Conservation (phyloP, 2,329 filamentous ascomycete species). For the Alternaria sp. region DNA sequence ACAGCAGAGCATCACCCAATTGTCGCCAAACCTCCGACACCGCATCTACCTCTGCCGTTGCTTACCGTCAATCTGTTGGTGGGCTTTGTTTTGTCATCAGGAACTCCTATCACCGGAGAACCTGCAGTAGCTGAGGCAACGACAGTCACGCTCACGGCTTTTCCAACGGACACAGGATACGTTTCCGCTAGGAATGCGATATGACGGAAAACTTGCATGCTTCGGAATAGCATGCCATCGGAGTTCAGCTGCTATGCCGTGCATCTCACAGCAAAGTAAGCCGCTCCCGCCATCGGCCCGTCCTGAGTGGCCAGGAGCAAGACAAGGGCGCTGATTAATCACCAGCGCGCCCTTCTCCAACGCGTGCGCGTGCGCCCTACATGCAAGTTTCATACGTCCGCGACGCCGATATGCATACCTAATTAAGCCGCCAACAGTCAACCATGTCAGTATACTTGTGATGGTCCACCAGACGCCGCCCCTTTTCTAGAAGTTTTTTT, state of each 20-base stretch:
- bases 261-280: slow-evolving; percentile 3
- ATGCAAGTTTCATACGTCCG: neutral
- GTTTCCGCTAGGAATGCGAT: neutral
- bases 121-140: neutral
- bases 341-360: slow-evolving; percentile 23
- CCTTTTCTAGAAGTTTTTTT: neutral
- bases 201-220: neutral
- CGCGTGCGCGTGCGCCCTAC: slow-evolving; percentile 19
- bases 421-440: neutral
- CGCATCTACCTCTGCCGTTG: neutral
- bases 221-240: slow-evolving; percentile 1
- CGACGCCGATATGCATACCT: slow-evolving; percentile 5
- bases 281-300: slow-evolving; percentile 15
- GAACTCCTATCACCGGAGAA: neutral
- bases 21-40: neutral
- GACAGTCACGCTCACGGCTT: neutral
- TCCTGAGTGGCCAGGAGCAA: slow-evolving; percentile 19
- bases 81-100: neutral
- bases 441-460: neutral
- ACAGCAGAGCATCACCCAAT: neutral
- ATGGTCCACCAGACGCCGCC: neutral
- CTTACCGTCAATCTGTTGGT: neutral
- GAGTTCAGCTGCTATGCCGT: neutral
- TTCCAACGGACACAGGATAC: neutral
- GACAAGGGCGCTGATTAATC: slow-evolving; percentile 19